Evolutionary conservation across 192 early-diverging fungal species (phyloP).

Genomic region (Linnemannia hyalina): DNA sequence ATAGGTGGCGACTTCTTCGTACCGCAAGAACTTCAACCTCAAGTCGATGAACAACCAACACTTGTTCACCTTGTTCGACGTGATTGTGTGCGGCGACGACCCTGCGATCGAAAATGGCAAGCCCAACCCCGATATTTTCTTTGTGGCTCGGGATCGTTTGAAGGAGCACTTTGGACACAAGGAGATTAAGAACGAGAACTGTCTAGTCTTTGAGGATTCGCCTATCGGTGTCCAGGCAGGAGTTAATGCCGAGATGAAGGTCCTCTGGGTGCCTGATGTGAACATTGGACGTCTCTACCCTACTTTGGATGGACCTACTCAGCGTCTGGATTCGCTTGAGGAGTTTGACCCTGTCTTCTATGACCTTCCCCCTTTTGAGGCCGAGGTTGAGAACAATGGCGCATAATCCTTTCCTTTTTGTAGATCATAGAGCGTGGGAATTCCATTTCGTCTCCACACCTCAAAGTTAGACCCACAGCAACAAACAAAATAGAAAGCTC

Average conservation of each 20-base stretch:
- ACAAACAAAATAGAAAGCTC: neutral
- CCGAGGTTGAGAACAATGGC: constrained; percentile 1
- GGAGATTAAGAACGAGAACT: constrained; percentile 67
- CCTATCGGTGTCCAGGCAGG: constrained; percentile 86
- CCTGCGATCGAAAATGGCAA: constrained; percentile 82
- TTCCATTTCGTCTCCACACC: neutral
- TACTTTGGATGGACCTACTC: constrained; percentile 62
- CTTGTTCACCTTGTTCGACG: constrained; percentile 85
- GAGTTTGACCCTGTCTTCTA: constrained; percentile 78
- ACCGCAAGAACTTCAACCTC: constrained; percentile 76
- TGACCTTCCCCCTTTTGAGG: constrained; percentile 67
- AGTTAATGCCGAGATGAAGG: constrained; percentile 83
- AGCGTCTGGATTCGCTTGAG: constrained; percentile 71
- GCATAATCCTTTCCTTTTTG: neutral
- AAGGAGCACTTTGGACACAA: constrained; percentile 42
- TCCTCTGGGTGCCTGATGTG: constrained; percentile 92
- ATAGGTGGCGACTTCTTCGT: constrained; percentile 86
- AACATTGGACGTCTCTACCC: constrained; percentile 61
- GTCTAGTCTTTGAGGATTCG: constrained; percentile 96
- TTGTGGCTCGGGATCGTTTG: constrained; percentile 70
- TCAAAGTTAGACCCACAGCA: neutral
- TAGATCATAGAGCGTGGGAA: neutral
- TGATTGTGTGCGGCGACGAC: constrained; percentile 92
- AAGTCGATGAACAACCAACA: constrained; percentile 80
- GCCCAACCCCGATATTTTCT: constrained; percentile 94